Percentiles rank a stretch among this genome's conserved stretches.
phyloP scores from a whole-genome alignment of 2,329 filamentous ascomycete genomes.

The Ophiocordyceps robertsii region DNA sequence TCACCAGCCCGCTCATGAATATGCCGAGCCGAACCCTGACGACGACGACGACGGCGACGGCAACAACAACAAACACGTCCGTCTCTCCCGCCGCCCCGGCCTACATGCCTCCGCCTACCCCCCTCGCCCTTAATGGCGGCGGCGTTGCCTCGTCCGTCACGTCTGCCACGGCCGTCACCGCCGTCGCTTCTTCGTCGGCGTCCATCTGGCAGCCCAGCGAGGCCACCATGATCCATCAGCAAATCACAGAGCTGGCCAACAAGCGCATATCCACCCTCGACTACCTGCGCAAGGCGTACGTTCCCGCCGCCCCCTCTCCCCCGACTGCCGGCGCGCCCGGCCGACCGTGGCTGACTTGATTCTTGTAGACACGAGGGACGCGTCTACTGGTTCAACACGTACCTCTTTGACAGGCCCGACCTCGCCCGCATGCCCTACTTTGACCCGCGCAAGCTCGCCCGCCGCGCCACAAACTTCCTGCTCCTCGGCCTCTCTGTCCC shows the following conservation, averaged over 20 bases:
- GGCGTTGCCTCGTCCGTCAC: not conserved
- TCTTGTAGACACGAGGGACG: conserved; percentile 71
- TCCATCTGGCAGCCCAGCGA: conserved; percentile 28
- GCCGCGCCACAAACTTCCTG: conserved; percentile 86
- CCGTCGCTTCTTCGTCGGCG: not conserved
- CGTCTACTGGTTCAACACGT: conserved; percentile 96
- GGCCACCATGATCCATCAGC: conserved; percentile 36
- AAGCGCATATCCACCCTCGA: conserved; percentile 92
- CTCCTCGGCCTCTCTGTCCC: conserved; percentile 86
- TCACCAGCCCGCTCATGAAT: not conserved
- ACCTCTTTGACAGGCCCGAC: conserved; percentile 77
- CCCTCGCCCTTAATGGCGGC: conserved; percentile 1
- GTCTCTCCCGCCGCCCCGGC: not conserved
- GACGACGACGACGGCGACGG: not conserved
- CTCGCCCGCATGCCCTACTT: conserved; percentile 75
- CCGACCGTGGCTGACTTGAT: not conserved
- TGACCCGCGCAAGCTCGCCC: conserved; percentile 68
- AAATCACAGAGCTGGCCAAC: conserved; percentile 71
- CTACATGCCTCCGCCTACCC: conserved; percentile 9
- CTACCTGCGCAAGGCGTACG: conserved; percentile 84
- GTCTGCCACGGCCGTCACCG: conserved; percentile 2
- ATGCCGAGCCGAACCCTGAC: conserved; percentile 5
- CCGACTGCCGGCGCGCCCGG: not conserved
- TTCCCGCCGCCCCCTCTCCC: conserved; percentile 7
- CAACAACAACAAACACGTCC: conserved; percentile 1